Base-by-base conservation (phyloP, 805 yeast species). In the Ogataea trehaloabstinens region DNA sequence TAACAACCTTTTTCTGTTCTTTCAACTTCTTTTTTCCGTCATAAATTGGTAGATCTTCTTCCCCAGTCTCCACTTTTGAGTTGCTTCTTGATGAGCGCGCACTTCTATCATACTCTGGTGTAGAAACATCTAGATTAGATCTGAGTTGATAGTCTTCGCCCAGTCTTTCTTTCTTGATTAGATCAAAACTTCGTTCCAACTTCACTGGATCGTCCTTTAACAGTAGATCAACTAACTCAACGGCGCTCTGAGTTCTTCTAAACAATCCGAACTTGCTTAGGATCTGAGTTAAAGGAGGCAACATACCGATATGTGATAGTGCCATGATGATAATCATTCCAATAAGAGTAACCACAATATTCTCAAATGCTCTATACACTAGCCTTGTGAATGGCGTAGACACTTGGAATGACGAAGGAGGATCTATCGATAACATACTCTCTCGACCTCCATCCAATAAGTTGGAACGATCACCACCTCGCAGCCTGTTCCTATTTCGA, bases 291-390 rank as follows among this genome's bases (percentile, higher is more conserved):
- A 64, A 34, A 1, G 68, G 63, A 6, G 68, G 67, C 4, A 68
- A 41, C 4, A 63, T 20, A 2, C 71, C 72, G 6, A 64, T 44
- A 44, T 52, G 64, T 0, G 73, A 65, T 15, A 73, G 52, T 1
- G 60, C 44, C 21, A 68, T 55, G 5, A 72, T 52, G 2, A 71
- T 53, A 1, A 59, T 37, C 15, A 70, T 37, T 6, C 73, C 60
- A 1, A 67, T 47, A 4, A 64, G 35, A 6, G 78, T 66, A 13
- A 74, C 74, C 4, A 70, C 47, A n/a, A 74, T 61, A 48, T 77
- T 80, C 48, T 78, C 83, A 37, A 70, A 52, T 2, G 62, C 61
- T 17, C 63, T 49, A 28, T 47, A 50, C 0, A 56, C 30, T 6
- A 61, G 31, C 15, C 47, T 50, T 1, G 51, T 42, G 24, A 60